Base-by-base conservation (phyloP, 106 monocot species). In the Platanthera zijinensis region DNA sequence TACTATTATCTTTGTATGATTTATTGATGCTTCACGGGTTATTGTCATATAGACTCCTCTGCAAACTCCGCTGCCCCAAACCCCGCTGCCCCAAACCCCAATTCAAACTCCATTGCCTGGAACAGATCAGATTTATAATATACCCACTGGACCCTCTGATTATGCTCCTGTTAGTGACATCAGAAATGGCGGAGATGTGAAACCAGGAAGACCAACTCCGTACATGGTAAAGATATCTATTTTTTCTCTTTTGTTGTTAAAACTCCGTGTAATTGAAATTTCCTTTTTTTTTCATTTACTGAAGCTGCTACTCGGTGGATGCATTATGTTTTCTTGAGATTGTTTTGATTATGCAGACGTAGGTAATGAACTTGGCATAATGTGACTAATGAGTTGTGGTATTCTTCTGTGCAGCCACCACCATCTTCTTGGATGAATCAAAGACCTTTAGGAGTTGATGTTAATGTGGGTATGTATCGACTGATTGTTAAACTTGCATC, bases 381-480 rank as follows among this genome's bases (percentile, higher is more conserved):
- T 72, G 51, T 72, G 13, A 72, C 51, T 50, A 51, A 22, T 50
- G 51, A 72, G 72, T 7, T 72, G 7, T 50, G n/a, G 21, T 2
- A 8, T 53, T 53, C 30, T 49, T 19, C 80, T 51, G 39, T 82
- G 75, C 86, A 97, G 97, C 91, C 81, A 75, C 84, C 94, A 21
- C 97, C 97, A 75, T 99, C 97, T 70, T 89, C 97, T 22, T 99
- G 94, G 97, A 88, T 85, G 84, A 89, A 15, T 75, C 90, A 89
- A 79, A 84, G 92, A n/a, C 89, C 97, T 51, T 71, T 99, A 11
- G 97, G 97, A 54, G 97, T 99, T 83, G 97, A 99, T 84, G 97
- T 99, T 75, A 99, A 99, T 94, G 88, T 94, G n/a, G 97, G 97
- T 99, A 83, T 76, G 94, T 85, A n/a, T 50, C 64, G 50, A 70